Conservation (phyloP, 345 rosid species). For the Citrus hindsii region DNA sequence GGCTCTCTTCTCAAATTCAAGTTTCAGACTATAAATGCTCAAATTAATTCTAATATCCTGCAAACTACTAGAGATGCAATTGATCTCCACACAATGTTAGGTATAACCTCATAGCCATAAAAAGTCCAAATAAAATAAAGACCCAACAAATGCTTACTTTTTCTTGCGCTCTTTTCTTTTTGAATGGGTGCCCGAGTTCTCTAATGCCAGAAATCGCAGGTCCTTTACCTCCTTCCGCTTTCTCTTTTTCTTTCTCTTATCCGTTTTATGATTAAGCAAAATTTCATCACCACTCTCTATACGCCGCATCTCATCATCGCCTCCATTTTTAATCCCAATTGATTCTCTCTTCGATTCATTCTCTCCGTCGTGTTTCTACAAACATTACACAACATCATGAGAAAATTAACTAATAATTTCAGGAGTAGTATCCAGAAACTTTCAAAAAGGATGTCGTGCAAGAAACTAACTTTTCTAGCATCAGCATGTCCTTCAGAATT, state of each 20-base stretch:
- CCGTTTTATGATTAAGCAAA: constrained; percentile 15
- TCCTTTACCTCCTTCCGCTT: constrained; percentile 65
- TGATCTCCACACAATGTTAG: background rate
- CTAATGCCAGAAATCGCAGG: constrained; percentile 56
- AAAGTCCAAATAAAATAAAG: background rate
- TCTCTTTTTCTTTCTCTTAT: constrained; percentile 61
- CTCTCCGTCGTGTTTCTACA: constrained; percentile 21
- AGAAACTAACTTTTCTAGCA: constrained; percentile 9
- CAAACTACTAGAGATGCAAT: background rate
- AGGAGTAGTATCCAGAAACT: background rate
- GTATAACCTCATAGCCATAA: background rate
- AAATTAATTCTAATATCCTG: background rate
- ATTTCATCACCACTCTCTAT: constrained; percentile 25
- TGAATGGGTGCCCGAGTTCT: constrained; percentile 32
- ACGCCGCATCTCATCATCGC: constrained; percentile 17
- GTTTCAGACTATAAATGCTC: background rate
- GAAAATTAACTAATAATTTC: background rate
- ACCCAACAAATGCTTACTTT: constrained; percentile 30
- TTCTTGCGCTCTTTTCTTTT: constrained; percentile 68
- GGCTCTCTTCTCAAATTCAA: background rate
- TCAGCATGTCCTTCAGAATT: constrained; percentile 3
- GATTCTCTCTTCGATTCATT: constrained; percentile 18
- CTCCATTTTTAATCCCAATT: constrained; percentile 16
- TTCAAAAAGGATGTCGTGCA: background rate
- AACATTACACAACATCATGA: background rate